These are phyloP conservation scores for Ganoderma leucocontextum DNA, from an alignment of 1,284 basidiomycete species.

Conservation along the genomic window DNA sequence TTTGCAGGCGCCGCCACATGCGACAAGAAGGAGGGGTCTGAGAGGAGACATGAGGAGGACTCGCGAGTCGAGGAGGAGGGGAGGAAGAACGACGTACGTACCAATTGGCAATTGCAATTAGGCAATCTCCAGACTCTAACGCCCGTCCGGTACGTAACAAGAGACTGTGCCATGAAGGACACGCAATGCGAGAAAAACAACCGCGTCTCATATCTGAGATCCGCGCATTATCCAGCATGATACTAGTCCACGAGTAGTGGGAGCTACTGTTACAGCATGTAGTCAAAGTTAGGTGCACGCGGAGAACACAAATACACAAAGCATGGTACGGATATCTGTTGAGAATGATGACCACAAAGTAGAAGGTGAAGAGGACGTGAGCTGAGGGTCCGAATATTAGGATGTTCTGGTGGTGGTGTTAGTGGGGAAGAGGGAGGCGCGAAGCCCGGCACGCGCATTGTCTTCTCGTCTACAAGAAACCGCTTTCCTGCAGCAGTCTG, in stretches of 20 bases:
- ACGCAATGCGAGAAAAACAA: background rate
- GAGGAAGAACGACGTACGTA: background rate
- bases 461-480: constrained; percentile 67
- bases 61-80: background rate
- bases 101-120: too few relatives aligned
- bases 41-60: background rate
- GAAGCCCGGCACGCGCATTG: constrained; percentile 1
- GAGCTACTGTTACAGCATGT: constrained; percentile 25
- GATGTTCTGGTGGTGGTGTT: background rate
- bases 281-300: constrained; percentile 16
- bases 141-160: background rate
- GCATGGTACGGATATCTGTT: constrained; percentile 14
- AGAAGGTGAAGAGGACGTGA: background rate
- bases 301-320: constrained; percentile 17
- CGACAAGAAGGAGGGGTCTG: background rate
- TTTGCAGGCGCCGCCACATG: background rate
- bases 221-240: constrained; percentile 12
- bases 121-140: background rate
- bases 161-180: background rate
- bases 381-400: background rate
- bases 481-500: constrained; percentile 86
- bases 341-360: constrained; percentile 16
- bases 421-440: constrained; percentile 2
- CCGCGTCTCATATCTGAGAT: background rate
- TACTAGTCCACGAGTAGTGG: constrained; percentile 22